Evolutionary conservation across 2,329 filamentous ascomycete genomes (phyloP).

Genomic region (Colletotrichum musae): DNA sequence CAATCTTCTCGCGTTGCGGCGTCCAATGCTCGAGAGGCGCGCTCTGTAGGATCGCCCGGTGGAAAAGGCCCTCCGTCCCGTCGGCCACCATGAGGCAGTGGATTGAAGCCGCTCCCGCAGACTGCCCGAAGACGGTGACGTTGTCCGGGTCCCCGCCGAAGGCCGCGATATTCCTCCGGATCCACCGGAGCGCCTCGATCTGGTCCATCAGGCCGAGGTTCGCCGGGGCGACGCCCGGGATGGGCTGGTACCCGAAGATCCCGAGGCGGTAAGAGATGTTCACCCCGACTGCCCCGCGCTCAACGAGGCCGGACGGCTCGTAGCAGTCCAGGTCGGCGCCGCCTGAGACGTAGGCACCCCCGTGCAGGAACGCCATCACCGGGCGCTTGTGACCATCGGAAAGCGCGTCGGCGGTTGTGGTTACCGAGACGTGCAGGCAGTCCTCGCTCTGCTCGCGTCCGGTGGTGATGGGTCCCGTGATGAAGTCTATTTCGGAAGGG

Average conservation of each 20-base stretch:
- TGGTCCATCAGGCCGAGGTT: slow-evolving; percentile 27
- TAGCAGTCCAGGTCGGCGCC: slow-evolving; percentile 29
- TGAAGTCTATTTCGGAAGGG: slow-evolving; percentile 33
- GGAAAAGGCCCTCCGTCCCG: slow-evolving; percentile 47
- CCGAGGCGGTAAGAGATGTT: slow-evolving; percentile 53
- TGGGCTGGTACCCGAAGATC: slow-evolving; percentile 55
- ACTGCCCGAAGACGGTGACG: slow-evolving; percentile 16
- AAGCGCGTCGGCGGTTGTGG: not conserved
- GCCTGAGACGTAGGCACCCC: slow-evolving; percentile 42
- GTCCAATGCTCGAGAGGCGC: slow-evolving; percentile 36
- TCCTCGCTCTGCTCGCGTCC: slow-evolving; percentile 38
- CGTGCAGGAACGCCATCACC: slow-evolving; percentile 48
- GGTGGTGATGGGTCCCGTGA: slow-evolving; percentile 33
- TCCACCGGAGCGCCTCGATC: slow-evolving; percentile 13
- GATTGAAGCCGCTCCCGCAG: slow-evolving; percentile 24
- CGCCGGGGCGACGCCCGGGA: slow-evolving; percentile 42
- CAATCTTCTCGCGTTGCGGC: slow-evolving; percentile 29
- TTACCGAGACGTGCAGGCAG: slow-evolving; percentile 40
- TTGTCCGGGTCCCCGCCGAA: slow-evolving; percentile 23
- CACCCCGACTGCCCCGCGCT: slow-evolving; percentile 44
- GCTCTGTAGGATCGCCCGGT: slow-evolving; percentile 41
- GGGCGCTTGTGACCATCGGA: slow-evolving; percentile 42
- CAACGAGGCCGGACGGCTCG: slow-evolving; percentile 34
- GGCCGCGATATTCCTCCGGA: slow-evolving; percentile 8
- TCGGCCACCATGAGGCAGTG: slow-evolving; percentile 74